phyloP scores from a whole-genome alignment of 116 monocot genomes.

The Zostera marina region DNA sequence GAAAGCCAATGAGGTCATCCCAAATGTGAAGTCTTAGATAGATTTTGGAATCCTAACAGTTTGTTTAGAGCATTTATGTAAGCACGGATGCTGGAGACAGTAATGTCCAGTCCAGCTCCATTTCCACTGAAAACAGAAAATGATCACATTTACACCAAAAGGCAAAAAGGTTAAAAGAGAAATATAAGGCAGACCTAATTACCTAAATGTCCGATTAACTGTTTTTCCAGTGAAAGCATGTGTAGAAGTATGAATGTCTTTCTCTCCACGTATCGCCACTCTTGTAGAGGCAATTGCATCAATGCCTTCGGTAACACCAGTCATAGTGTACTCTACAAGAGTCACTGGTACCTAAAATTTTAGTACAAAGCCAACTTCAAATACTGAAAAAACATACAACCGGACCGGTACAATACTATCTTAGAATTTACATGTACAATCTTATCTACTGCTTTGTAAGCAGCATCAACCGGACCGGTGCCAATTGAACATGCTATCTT shows the following conservation, averaged over 20 bases:
- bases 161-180: not conserved
- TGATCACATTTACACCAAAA: not conserved
- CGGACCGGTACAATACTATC: too few relatives aligned
- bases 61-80: slow-evolving; percentile 76
- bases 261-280: slow-evolving; percentile 44
- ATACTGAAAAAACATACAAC: too few relatives aligned
- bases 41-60: slow-evolving; percentile 44
- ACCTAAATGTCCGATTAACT: slow-evolving; percentile 52
- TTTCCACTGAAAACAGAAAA: slow-evolving; percentile 36
- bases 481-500: slow-evolving; percentile 62
- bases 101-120: slow-evolving; percentile 72
- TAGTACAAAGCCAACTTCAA: not conserved
- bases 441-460: slow-evolving; percentile 65
- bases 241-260: slow-evolving; percentile 12
- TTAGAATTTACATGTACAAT: slow-evolving; percentile 40
- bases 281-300: slow-evolving; percentile 80
- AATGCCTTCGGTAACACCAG: slow-evolving; percentile 65
- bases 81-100: slow-evolving; percentile 79
- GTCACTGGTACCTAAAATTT: slow-evolving; percentile 45
- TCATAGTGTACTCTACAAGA: slow-evolving; percentile 69
- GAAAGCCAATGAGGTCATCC: not conserved
- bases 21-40: slow-evolving; percentile 1
- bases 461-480: slow-evolving; percentile 76
- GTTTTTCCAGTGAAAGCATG: slow-evolving; percentile 34
- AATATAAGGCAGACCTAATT: slow-evolving; percentile 35